These are phyloP conservation scores for Linanthus parryae DNA, from an alignment of 148 eudicot species.

Conservation along the genomic window DNA sequence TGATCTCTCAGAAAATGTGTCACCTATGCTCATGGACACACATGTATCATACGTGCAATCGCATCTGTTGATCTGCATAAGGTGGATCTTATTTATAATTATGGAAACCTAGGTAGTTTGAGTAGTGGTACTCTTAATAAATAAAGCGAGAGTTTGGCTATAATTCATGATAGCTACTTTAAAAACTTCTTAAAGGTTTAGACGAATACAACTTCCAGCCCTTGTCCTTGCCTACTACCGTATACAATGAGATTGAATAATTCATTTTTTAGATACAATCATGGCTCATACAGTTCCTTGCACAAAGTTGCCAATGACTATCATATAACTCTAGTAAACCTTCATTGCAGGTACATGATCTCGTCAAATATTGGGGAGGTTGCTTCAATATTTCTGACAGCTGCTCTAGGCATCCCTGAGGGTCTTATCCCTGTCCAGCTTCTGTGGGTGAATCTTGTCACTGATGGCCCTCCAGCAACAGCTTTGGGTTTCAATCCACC, in stretches of 20 bases:
- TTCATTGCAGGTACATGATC: conserved; percentile 72
- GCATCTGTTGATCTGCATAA: background rate
- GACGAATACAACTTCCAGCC: background rate
- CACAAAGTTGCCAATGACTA: background rate
- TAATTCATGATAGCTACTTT: no score
- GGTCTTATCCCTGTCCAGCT: conserved; percentile 88
- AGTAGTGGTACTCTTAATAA: background rate
- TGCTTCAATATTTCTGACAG: conserved; percentile 80
- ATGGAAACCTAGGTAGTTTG: background rate
- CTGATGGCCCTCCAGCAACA: conserved; percentile 96
- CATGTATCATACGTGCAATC: background rate
- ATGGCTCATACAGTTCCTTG: background rate
- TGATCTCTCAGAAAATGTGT: background rate
- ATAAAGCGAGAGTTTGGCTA: background rate
- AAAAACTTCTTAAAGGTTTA: no score
- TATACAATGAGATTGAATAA: background rate
- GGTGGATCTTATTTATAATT: no score
- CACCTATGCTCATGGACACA: background rate
- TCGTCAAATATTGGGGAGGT: conserved; percentile 97
- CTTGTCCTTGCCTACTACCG: background rate
- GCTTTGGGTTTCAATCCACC: conserved; percentile 94
- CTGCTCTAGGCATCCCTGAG: conserved; percentile 87
- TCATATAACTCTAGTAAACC: background rate
- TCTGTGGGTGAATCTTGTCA: conserved; percentile 90
- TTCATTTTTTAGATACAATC: background rate